Base-by-base conservation (phyloP, 2,329 filamentous ascomycete genomes). In the Colletotrichum sp. region DNA sequence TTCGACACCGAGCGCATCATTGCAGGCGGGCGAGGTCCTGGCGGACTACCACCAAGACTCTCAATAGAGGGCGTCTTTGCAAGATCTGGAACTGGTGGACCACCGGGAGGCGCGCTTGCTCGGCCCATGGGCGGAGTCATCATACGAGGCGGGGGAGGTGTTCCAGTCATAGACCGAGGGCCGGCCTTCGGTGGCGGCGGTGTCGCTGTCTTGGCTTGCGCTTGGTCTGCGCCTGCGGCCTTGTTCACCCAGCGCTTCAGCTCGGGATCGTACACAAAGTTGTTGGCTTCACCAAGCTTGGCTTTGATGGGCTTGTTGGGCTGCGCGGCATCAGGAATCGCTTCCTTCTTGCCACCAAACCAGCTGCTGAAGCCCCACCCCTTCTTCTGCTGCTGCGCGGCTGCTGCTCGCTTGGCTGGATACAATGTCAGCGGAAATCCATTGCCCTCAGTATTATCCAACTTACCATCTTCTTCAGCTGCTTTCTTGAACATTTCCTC, bases 231-330 rank as follows among this genome's bases (percentile, higher is more conserved):
- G 15, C 93, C 93, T 13, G 91, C 91, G 82, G 98, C 98, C 87
- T 98, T 98, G 87, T 99, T 98, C 82, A 99, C 89, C 97, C 97
- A 99, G 82, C 97, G 95, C 87, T 98, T 97, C 66, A 98, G 90
- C n/a, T 98, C 94, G 4, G 95, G 94, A 80, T 99, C 97, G 80
- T 97, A 99, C 77, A 96, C 93, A 83, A 99, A 98, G 59, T 92
- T 95, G 82, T 92, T 98, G 80, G 97, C 92, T 83, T 99, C 97
- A 75, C 96, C 97, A 11, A 99, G 90, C 80, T 99, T 99, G 75
- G 97, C 97, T 78, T 91, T 92, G 82, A 98, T 94, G n/a, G 96
- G 86, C 80, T 93, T 93, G 80, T 88, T 88, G 6, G 87, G 82
- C 38, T 75, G 75, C 31, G 74, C 82, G 9, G 84, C 78, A 31